Evolutionary conservation across 2,329 filamentous ascomycete genomes (phyloP).

Genomic region (Allantophomopsis lycopodina): DNA sequence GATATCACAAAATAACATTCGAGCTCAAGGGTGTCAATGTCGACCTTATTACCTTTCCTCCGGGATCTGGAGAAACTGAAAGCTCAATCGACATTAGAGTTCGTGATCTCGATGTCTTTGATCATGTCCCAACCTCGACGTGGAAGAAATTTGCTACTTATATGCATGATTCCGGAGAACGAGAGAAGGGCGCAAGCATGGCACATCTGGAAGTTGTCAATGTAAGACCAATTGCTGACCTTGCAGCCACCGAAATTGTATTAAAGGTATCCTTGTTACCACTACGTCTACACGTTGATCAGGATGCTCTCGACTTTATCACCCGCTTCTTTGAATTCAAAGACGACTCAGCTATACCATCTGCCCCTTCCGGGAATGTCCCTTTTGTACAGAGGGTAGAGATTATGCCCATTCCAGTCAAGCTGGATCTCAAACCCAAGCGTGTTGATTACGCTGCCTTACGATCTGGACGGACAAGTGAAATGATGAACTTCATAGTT

Average conservation of each 20-base stretch:
- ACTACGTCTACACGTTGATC: constrained; percentile 84
- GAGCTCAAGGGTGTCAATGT: constrained; percentile 75
- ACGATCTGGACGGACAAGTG: constrained; percentile 83
- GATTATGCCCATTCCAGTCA: constrained; percentile 69
- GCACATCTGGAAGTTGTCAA: constrained; percentile 78
- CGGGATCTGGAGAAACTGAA: constrained; percentile 65
- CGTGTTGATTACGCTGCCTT: constrained; percentile 91
- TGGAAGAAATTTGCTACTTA: constrained; percentile 99
- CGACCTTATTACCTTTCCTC: constrained; percentile 71
- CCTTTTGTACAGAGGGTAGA: constrained; percentile 87
- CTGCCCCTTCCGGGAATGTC: constrained; percentile 51
- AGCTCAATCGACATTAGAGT: constrained; percentile 79
- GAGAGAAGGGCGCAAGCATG: constrained; percentile 81
- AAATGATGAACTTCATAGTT: constrained; percentile 98
- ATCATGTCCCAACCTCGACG: constrained; percentile 87
- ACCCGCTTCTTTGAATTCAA: constrained; percentile 98
- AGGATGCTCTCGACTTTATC: constrained; percentile 94
- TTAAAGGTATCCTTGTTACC: constrained; percentile 69
- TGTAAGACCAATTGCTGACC: constrained; percentile 70
- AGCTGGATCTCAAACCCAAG: constrained; percentile 95
- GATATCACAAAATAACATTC: constrained; percentile 88
- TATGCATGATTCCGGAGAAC: constrained; percentile 72
- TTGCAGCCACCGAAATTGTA: constrained; percentile 83
- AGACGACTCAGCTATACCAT: constrained; percentile 48
- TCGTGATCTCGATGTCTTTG: constrained; percentile 76